Evolutionary conservation across 192 early-diverging fungal genomes (phyloP).

Genomic region (Linderina pennispora): DNA sequence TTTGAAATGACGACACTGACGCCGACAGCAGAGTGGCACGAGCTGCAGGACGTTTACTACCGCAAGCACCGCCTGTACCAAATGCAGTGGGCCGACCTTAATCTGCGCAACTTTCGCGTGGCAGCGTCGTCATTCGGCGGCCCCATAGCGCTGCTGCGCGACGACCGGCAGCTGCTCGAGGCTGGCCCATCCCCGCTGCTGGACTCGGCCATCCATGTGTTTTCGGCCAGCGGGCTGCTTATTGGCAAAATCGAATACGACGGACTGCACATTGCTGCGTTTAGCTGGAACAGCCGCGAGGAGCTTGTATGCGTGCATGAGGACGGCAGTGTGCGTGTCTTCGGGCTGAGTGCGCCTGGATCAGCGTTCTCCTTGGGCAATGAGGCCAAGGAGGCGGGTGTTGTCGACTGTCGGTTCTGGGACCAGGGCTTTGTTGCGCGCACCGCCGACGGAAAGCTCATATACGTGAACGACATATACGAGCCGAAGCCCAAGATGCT

Average conservation of each 20-base stretch:
- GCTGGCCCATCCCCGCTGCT: slow-evolving; percentile 66
- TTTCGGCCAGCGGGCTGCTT: slow-evolving; percentile 76
- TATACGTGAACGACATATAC: slow-evolving; percentile 77
- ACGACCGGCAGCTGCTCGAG: slow-evolving; percentile 76
- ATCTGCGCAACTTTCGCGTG: slow-evolving; percentile 75
- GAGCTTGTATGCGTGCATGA: slow-evolving; percentile 83
- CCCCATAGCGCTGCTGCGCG: slow-evolving; percentile 90
- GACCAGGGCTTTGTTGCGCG: slow-evolving; percentile 89
- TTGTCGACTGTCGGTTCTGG: slow-evolving; percentile 86
- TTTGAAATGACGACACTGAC: slow-evolving; percentile 4
- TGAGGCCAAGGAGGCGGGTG: slow-evolving; percentile 71
- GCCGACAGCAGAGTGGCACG: slow-evolving; percentile 39
- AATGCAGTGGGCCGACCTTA: slow-evolving; percentile 85
- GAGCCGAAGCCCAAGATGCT: slow-evolving; percentile 78
- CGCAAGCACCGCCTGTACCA: slow-evolving; percentile 76
- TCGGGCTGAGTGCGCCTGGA: slow-evolving; percentile 75
- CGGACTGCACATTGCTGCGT: slow-evolving; percentile 77
- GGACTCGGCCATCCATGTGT: slow-evolving; percentile 78
- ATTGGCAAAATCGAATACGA: slow-evolving; percentile 92
- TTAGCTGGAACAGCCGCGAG: slow-evolving; percentile 90
- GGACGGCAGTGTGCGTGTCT: slow-evolving; percentile 75
- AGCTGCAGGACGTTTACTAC: slow-evolving; percentile 43
- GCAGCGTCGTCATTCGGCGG: slow-evolving; percentile 88
- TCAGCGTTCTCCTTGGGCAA: slow-evolving; percentile 31
- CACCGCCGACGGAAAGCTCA: slow-evolving; percentile 72